These are phyloP conservation scores for Solanum pimpinellifolium DNA, from an alignment of 257 asterid genomes.

Conservation along the genomic window DNA sequence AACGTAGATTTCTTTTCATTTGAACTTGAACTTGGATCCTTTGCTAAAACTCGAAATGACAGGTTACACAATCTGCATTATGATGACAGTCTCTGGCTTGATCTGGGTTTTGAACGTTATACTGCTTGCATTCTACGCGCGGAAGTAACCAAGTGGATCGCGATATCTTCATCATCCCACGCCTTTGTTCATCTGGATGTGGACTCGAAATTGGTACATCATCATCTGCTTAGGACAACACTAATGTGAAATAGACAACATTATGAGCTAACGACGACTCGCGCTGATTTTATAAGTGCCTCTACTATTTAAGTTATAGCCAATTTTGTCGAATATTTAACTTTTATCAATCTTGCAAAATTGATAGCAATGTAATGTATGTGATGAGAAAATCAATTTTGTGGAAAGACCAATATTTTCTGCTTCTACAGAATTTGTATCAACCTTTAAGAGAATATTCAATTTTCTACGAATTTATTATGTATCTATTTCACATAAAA, in stretches of 20 bases:
- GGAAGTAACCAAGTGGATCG: neutral
- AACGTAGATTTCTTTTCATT: neutral
- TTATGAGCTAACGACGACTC: neutral
- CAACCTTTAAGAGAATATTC: neutral
- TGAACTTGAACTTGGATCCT: neutral
- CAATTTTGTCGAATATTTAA: no score
- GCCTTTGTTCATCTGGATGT: neutral
- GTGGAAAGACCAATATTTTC: neutral
- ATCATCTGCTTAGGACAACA: neutral
- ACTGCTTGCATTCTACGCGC: neutral
- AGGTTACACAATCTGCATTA: constrained; percentile 27
- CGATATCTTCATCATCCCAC: neutral
- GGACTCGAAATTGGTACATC: neutral
- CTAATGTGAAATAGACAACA: neutral
- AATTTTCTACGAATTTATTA: neutral
- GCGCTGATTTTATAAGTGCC: neutral
- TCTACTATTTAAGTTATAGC: neutral
- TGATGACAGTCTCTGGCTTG: neutral
- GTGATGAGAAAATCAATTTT: neutral
- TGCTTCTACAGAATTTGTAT: neutral
- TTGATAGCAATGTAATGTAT: neutral
- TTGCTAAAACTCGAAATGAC: constrained; percentile 1
- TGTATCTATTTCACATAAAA: no score
- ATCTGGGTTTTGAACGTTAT: neutral
- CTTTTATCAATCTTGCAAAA: neutral